phyloP scores from a whole-genome alignment of 2,329 filamentous ascomycete genomes.

The Microthyrium microscopicum region DNA sequence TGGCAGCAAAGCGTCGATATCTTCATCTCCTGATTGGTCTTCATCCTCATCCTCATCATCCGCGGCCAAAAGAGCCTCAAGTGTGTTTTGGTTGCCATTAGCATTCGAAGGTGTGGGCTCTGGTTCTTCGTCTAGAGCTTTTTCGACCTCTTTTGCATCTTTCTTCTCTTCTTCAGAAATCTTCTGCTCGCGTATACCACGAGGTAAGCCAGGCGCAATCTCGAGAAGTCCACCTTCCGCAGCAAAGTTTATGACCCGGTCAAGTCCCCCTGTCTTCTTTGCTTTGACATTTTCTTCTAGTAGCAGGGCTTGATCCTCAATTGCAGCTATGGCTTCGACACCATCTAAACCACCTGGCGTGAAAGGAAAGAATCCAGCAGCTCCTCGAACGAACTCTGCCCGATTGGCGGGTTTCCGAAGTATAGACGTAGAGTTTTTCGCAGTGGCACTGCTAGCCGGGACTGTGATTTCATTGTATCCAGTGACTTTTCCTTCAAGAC shows the following conservation, averaged over 20 bases:
- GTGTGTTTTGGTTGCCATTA: slow-evolving; percentile 10
- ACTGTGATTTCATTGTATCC: slow-evolving; percentile 91
- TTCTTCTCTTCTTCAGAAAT: slow-evolving; percentile 35
- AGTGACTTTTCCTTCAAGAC: slow-evolving; percentile 79
- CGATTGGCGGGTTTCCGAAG: slow-evolving; percentile 70
- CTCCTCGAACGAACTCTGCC: slow-evolving; percentile 83
- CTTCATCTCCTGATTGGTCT: slow-evolving; percentile 32
- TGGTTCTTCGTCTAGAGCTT: slow-evolving; percentile 38
- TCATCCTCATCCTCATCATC: slow-evolving; percentile 25
- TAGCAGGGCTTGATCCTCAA: slow-evolving; percentile 58
- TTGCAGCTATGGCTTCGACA: slow-evolving; percentile 67
- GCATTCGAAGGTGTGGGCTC: slow-evolving; percentile 3
- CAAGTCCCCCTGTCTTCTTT: slow-evolving; percentile 37
- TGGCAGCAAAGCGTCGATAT: slow-evolving; percentile 74
- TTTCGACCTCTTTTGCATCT: slow-evolving; percentile 53
- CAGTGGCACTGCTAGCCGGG: slow-evolving; percentile 72
- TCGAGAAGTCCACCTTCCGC: slow-evolving; percentile 63
- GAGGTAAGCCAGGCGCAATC: slow-evolving; percentile 62
- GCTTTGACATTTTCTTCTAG: slow-evolving; percentile 27
- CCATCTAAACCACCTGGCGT: slow-evolving; percentile 77
- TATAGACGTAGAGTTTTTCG: slow-evolving; percentile 88
- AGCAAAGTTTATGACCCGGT: slow-evolving; percentile 71
- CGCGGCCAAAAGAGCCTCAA: slow-evolving; percentile 25
- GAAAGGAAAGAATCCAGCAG: slow-evolving; percentile 87
- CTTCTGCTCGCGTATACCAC: slow-evolving; percentile 55